A percentile compares a stretch with the other conserved stretches of the same genome.
Evolutionary conservation across 768 basidiomycete genomes (phyloP).

Genomic region (Boletellus emodensis): DNA sequence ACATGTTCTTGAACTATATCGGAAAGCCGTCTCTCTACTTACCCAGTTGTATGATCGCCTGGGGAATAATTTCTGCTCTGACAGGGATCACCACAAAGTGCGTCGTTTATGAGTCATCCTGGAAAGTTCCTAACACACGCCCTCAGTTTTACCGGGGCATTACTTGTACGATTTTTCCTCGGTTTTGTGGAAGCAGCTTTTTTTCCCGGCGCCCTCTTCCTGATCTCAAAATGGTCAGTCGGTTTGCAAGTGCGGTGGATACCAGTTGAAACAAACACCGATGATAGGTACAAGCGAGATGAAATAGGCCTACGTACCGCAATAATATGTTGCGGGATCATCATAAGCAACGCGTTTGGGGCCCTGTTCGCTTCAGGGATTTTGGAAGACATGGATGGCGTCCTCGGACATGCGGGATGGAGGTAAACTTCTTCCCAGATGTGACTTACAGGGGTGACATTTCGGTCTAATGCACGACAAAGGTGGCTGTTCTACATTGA

Average conservation of each 20-base stretch:
- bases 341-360: conserved; percentile 55
- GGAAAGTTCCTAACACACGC: background rate
- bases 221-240: conserved; percentile 32
- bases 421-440: conserved; percentile 31
- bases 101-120: background rate
- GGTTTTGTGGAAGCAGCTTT: conserved; percentile 52
- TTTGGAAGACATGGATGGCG: conserved; percentile 44
- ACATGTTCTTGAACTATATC: conserved; percentile 65
- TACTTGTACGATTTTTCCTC: conserved; percentile 49
- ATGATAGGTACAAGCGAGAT: conserved; percentile 39
- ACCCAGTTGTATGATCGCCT: conserved; percentile 62
- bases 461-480: conserved; percentile 10
- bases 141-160: conserved; percentile 38
- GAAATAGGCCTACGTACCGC: conserved; percentile 45
- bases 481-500: conserved; percentile 50
- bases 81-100: conserved; percentile 37
- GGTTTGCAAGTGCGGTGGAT: conserved; percentile 28
- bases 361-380: conserved; percentile 47
- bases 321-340: conserved; percentile 47
- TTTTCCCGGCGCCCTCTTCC: conserved; percentile 42
- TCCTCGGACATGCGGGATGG: conserved; percentile 50
- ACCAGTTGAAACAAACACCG: conserved; percentile 18
- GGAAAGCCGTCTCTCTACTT: conserved; percentile 66
- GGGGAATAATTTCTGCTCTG: conserved; percentile 58
- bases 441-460: background rate